Percentiles rank a stretch among this genome's conserved stretches.
These are phyloP conservation scores for Castanea crenata DNA, from an alignment of 306 rosid genomes.

Conservation along the genomic window DNA sequence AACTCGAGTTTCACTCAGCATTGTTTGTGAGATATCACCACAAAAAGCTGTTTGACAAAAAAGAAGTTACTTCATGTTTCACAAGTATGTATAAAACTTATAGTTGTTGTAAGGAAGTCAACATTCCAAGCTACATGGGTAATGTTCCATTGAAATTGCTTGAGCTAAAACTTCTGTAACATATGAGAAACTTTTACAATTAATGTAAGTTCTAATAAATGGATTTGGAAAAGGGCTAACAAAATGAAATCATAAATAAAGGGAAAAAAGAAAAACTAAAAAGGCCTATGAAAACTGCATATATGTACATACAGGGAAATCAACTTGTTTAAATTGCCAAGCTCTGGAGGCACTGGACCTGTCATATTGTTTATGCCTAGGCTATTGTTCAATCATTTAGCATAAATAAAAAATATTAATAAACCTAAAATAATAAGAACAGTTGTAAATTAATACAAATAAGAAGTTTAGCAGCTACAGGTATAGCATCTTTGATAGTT, in stretches of 20 bases:
- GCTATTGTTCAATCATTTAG: conserved; percentile 32
- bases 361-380: conserved; percentile 42
- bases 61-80: background rate
- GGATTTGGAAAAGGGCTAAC: background rate
- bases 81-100: conserved; percentile 1
- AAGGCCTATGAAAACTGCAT: background rate
- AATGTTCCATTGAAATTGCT: conserved; percentile 31
- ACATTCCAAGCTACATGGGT: conserved; percentile 24
- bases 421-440: background rate
- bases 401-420: background rate
- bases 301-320: conserved; percentile 27
- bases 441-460: background rate
- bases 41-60: too few species aligned
- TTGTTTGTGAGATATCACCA: too few species aligned
- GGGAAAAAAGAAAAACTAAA: background rate
- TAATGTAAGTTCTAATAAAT: background rate
- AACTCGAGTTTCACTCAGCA: too few species aligned
- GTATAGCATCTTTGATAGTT: conserved; percentile 29
- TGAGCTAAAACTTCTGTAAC: conserved; percentile 37
- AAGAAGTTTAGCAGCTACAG: conserved; percentile 19
- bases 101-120: conserved; percentile 28
- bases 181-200: background rate
- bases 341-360: conserved; percentile 33
- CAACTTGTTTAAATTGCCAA: conserved; percentile 32
- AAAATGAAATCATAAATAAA: too few species aligned